Evolutionary conservation across 1,284 basidiomycete species (phyloP).

Genomic region (Sutorius eximius): DNA sequence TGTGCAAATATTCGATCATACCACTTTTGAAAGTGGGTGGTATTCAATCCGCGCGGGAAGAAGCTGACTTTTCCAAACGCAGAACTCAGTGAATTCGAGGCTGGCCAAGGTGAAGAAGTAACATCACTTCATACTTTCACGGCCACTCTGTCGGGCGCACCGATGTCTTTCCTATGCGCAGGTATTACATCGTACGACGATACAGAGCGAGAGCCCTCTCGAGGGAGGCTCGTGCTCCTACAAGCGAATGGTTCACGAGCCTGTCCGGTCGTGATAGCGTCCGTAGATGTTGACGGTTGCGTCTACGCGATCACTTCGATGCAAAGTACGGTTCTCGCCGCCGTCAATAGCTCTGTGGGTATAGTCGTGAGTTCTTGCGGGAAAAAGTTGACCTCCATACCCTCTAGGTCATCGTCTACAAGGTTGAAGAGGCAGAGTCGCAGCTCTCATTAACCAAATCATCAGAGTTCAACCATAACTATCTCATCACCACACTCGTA

Average conservation of each 20-base stretch:
- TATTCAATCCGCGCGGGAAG: neutral
- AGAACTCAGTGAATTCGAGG: conserved; percentile 57
- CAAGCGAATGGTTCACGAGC: conserved; percentile 37
- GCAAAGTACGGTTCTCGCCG: conserved; percentile 58
- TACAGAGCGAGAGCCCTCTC: conserved; percentile 56
- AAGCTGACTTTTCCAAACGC: conserved; percentile 13
- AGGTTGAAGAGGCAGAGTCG: conserved; percentile 38
- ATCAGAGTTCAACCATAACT: conserved; percentile 76
- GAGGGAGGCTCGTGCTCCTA: conserved; percentile 52
- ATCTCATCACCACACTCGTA: conserved; percentile 67
- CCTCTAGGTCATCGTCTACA: conserved; percentile 48
- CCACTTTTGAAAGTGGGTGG: conserved; percentile 57
- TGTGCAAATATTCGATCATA: conserved; percentile 69
- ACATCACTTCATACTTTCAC: conserved; percentile 51
- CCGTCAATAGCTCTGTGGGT: conserved; percentile 75
- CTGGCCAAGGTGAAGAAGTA: conserved; percentile 58
- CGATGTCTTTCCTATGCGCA: conserved; percentile 52
- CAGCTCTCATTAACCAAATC: conserved; percentile 43
- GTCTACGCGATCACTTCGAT: conserved; percentile 57
- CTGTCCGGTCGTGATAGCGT: conserved; percentile 27
- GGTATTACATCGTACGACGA: conserved; percentile 55
- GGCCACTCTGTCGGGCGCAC: conserved; percentile 30
- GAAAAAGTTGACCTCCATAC: neutral
- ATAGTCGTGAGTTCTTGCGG: neutral
- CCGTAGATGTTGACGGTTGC: conserved; percentile 52